phyloP scores from a whole-genome alignment of 2,329 filamentous ascomycete genomes.

The Fusarium sp. region DNA sequence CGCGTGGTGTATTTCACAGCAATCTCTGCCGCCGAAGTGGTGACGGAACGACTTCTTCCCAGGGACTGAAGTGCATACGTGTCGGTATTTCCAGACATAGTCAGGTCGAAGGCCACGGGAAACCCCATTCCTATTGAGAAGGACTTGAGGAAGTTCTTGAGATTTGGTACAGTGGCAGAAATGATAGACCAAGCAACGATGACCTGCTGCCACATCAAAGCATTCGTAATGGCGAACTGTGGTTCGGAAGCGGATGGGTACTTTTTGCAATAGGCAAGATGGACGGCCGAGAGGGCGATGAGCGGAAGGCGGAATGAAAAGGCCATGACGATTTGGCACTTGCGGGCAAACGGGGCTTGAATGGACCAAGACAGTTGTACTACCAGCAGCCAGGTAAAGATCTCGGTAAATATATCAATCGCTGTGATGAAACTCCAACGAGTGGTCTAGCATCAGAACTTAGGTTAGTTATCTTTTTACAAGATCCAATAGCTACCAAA shows the following conservation, averaged over 20 bases:
- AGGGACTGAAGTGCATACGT: conserved; percentile 37
- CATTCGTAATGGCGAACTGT: conserved; percentile 37
- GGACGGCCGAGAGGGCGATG: conserved; percentile 34
- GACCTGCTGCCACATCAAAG: conserved; percentile 30
- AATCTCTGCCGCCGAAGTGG: conserved; percentile 11
- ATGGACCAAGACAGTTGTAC: conserved; percentile 33
- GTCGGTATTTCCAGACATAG: conserved; percentile 7
- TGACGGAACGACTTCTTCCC: conserved; percentile 19
- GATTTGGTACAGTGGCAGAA: conserved; percentile 39
- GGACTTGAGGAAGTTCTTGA: conserved; percentile 43
- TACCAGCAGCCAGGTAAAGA: conserved; percentile 30
- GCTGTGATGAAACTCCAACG: conserved; percentile 33
- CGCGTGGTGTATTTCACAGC: not conserved
- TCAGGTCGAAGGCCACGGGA: conserved; percentile 31
- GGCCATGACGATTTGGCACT: conserved; percentile 34
- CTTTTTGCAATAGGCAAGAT: conserved; percentile 15
- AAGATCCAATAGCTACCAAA: too few species aligned
- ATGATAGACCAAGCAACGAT: conserved; percentile 42
- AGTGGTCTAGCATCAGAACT: not conserved
- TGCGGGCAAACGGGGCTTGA: conserved; percentile 32
- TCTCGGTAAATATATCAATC: conserved; percentile 30
- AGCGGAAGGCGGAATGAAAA: conserved; percentile 44
- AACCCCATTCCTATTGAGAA: conserved; percentile 45
- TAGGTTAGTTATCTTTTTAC: not conserved
- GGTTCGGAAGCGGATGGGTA: conserved; percentile 30